phyloP scores from a whole-genome alignment of 2,329 filamentous ascomycete species.

The Cercospora beticola region DNA sequence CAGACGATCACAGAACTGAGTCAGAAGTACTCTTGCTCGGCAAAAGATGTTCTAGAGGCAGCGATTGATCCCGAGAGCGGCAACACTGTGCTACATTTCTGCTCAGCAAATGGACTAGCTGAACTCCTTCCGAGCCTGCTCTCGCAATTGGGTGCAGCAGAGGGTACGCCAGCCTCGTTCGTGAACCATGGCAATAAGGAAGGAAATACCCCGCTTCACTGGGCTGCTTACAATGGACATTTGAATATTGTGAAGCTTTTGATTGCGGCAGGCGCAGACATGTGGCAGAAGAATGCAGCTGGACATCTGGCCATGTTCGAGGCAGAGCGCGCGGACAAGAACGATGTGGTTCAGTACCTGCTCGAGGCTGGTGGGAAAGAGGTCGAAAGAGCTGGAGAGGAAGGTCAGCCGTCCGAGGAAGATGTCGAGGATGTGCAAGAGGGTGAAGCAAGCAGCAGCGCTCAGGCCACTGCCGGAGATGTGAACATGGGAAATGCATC shows the following conservation, averaged over 20 bases:
- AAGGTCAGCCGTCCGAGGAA: constrained; percentile 24
- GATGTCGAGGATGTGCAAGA: constrained; percentile 26
- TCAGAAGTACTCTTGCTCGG: constrained; percentile 58
- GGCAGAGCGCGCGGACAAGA: constrained; percentile 51
- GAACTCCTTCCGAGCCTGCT: constrained; percentile 31
- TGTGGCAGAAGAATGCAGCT: constrained; percentile 74
- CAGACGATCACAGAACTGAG: constrained; percentile 60
- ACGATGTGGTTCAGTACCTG: constrained; percentile 50
- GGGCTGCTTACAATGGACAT: constrained; percentile 89
- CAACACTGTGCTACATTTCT: constrained; percentile 83
- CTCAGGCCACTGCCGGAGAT: constrained; percentile 16
- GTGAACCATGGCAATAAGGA: constrained; percentile 72
- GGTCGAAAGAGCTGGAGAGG: constrained; percentile 27
- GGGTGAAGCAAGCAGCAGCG: constrained; percentile 21
- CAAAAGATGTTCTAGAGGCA: constrained; percentile 65
- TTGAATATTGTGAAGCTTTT: constrained; percentile 75
- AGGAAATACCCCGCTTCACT: constrained; percentile 90
- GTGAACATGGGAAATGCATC: constrained; percentile 14
- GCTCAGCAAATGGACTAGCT: constrained; percentile 81
- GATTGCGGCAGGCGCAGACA: constrained; percentile 72
- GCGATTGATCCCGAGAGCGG: constrained; percentile 74
- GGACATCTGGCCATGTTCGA: constrained; percentile 65
- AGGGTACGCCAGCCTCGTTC: constrained; percentile 42
- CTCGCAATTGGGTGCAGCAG: constrained; percentile 15
- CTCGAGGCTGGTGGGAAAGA: constrained; percentile 48